Base-by-base conservation (phyloP, 2,329 filamentous ascomycete species). In the Fusarium palustre region DNA sequence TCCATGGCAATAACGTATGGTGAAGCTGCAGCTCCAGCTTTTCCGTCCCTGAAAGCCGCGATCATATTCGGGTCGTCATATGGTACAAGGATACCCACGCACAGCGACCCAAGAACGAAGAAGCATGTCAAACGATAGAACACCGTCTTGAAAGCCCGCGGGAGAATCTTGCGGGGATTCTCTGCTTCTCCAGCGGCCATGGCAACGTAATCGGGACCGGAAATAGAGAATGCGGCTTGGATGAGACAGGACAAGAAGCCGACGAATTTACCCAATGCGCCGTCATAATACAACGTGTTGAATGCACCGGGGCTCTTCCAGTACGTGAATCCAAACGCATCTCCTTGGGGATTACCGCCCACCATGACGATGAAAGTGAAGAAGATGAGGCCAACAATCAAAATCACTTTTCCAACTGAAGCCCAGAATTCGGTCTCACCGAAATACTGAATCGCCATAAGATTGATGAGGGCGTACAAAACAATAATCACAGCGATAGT, bases 331-430 rank as follows among this genome's bases (percentile, higher is more conserved):
- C 92, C 92, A 66, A 92, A 92, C 0, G 87, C 82, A 70, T 94
- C 91, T 38, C 87, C 83, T 1, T 88, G 77, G 0, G 93, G 93
- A 70, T 95, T 96, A 4, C 91, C 93, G 10, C 93, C 93, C 1
- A 96, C 81, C 90, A 96, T 95, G 68, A 89, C 88, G 68, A 97
- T 85, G 74, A 97, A 93, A 3, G 93, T 95, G 80, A 92, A 94
- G 67, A 88, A 73, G 70, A 94, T 86, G 52, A 95, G 83, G 2
- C 88, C 91, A 36, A 93, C 79, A 63, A 92, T 92, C 52, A 94
- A 84, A 3, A 94, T 71, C 4, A 93, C 86, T 30, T 94, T 93
- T 56, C 90, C 90, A 3, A 92, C 77, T 4, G 92, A 89, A 22
- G 90, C 87, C 85, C 86, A 88, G 74, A 97, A 96, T 76, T 96